Evolutionary conservation across 805 yeast genomes (phyloP).

Genomic region (Barnettozyma siamensis): DNA sequence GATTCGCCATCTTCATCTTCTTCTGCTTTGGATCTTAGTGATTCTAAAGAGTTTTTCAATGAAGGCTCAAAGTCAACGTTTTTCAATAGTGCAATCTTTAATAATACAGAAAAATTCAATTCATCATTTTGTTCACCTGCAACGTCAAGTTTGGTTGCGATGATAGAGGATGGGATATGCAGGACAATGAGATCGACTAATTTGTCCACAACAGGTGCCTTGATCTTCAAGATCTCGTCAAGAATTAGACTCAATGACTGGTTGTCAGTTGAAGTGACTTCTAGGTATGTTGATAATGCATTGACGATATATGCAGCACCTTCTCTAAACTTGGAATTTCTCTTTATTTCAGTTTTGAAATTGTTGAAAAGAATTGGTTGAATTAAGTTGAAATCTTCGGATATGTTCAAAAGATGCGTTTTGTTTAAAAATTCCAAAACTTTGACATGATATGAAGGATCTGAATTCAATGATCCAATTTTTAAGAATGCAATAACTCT

Average conservation of each 20-base stretch:
- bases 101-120: constrained; percentile 6
- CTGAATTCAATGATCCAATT: constrained; percentile 50
- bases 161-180: constrained; percentile 12
- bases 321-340: constrained; percentile 26
- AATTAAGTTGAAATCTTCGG: constrained; percentile 20
- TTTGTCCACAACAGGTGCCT: constrained; percentile 13
- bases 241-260: constrained; percentile 6
- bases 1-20: constrained; percentile 18
- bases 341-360: constrained; percentile 23
- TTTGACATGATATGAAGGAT: constrained; percentile 40
- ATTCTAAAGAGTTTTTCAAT: constrained; percentile 16
- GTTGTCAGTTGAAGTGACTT: constrained; percentile 1
- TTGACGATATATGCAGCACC: constrained; percentile 28
- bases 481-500: constrained; percentile 42
- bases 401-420: constrained; percentile 11
- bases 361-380: constrained; percentile 27
- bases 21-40: constrained; percentile 16
- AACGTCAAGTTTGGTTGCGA: constrained; percentile 5
- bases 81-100: constrained; percentile 10
- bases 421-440: constrained; percentile 19
- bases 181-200: constrained; percentile 20
- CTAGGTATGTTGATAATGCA: constrained; percentile 26
- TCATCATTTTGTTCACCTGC: constrained; percentile 11
- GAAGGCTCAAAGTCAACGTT: constrained; percentile 12
- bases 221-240: constrained; percentile 16